Conservation (phyloP, 2,329 filamentous ascomycete genomes). For the Cladorrhinum sp. region DNA sequence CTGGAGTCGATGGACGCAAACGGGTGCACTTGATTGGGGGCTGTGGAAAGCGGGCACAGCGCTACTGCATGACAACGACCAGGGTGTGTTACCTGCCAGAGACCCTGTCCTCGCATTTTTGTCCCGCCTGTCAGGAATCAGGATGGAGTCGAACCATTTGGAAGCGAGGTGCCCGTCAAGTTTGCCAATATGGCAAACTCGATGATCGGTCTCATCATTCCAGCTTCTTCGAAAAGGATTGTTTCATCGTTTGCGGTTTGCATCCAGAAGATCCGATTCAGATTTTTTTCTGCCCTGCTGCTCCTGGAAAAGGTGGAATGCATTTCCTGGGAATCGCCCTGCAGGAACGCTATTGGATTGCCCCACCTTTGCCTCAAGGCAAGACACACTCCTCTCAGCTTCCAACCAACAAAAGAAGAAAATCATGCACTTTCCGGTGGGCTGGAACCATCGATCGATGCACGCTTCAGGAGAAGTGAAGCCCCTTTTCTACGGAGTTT, state of each 20-base stretch:
- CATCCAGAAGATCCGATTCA: background rate
- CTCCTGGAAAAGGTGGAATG: background rate
- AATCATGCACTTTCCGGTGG: background rate
- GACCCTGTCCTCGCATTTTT: background rate
- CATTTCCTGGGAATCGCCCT: background rate
- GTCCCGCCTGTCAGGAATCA: background rate
- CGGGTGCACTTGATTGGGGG: slow-evolving; percentile 1
- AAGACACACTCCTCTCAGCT: background rate
- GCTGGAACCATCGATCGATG: background rate
- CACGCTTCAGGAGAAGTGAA: background rate
- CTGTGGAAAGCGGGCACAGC: background rate
- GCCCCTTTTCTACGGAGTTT: background rate
- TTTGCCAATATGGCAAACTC: background rate
- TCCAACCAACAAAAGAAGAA: background rate
- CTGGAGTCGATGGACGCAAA: background rate
- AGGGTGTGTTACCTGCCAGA: slow-evolving; percentile 3
- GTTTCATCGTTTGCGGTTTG: background rate
- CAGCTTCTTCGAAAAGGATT: background rate
- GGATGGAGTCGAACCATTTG: background rate
- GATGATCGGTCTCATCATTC: background rate
- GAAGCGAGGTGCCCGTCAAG: background rate
- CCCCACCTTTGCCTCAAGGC: background rate
- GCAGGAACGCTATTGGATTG: background rate
- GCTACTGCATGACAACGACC: slow-evolving; percentile 5
- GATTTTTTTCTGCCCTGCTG: background rate